phyloP scores from a whole-genome alignment of 106 monocot genomes.

The Vanilla planifolia region DNA sequence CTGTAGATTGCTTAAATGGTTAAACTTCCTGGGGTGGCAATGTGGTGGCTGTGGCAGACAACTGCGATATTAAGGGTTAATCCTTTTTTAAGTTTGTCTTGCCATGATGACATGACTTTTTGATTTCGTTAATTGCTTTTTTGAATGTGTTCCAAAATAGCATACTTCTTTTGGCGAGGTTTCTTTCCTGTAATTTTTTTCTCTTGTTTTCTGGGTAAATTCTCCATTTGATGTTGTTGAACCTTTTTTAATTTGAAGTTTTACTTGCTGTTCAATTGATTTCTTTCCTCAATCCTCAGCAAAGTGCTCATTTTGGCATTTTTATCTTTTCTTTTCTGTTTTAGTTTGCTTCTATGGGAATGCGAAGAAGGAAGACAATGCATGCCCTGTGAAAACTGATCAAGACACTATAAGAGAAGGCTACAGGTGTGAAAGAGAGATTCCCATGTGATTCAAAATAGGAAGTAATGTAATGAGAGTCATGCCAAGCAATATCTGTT shows the following conservation, averaged over 20 bases:
- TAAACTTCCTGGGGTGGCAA: too few species aligned
- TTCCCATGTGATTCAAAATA: neutral
- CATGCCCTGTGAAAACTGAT: conserved; percentile 57
- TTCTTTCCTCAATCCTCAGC: neutral
- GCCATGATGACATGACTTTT: too few species aligned
- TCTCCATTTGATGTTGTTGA: neutral
- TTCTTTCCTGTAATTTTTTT: too few species aligned
- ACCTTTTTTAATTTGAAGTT: neutral
- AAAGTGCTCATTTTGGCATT: neutral
- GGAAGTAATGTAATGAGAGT: neutral
- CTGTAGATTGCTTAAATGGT: too few species aligned
- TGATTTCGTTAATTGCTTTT: too few species aligned
- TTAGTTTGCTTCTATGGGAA: conserved; percentile 57
- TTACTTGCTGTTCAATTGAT: neutral
- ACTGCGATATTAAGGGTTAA: too few species aligned
- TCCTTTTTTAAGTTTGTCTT: too few species aligned
- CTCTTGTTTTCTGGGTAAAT: too few species aligned
- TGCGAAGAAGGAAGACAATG: conserved; percentile 11
- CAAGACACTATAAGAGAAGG: conserved; percentile 66
- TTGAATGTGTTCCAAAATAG: too few species aligned
- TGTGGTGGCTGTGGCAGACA: too few species aligned
- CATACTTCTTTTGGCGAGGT: too few species aligned
- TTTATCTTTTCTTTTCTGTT: conserved; percentile 2
- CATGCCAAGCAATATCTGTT: neutral
- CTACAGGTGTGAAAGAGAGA: conserved; percentile 31